Percentiles rank a stretch among this genome's conserved stretches.
Conservation (phyloP, 2,329 filamentous ascomycete species). For the Aspergillus melleus region DNA sequence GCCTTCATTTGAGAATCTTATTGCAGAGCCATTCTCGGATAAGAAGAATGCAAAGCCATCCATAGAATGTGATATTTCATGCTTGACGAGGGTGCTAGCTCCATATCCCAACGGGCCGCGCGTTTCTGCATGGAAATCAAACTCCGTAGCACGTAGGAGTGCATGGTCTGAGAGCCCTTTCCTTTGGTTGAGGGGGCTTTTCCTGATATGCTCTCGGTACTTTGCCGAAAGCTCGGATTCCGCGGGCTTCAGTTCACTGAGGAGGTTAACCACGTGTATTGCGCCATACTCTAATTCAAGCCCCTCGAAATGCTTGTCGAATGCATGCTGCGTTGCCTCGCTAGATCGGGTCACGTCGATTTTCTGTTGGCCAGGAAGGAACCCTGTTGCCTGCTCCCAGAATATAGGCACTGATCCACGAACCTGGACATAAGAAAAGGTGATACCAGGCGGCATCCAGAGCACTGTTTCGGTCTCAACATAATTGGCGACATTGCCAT, state of each 20-base stretch:
- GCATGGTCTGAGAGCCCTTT: conserved; percentile 65
- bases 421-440: conserved; percentile 92
- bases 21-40: conserved; percentile 65
- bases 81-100: conserved; percentile 79
- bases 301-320: conserved; percentile 91
- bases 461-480: conserved; percentile 97
- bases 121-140: conserved; percentile 95
- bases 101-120: conserved; percentile 84
- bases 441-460: conserved; percentile 73
- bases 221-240: conserved; percentile 80
- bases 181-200: conserved; percentile 67
- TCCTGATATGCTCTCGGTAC: conserved; percentile 74
- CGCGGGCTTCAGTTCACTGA: conserved; percentile 85
- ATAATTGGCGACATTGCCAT: conserved; percentile 96
- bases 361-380: conserved; percentile 91
- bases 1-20: conserved; percentile 41
- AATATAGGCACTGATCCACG: conserved; percentile 93
- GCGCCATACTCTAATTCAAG: conserved; percentile 84
- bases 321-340: conserved; percentile 90
- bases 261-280: conserved; percentile 87
- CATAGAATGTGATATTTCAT: conserved; percentile 74
- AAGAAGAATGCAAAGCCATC: conserved; percentile 93
- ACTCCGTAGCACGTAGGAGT: conserved; percentile 78
- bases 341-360: conserved; percentile 84
- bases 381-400: conserved; percentile 89